These are phyloP conservation scores for Fusarium sp. DNA, from an alignment of 2,329 filamentous ascomycete species.

Conservation along the genomic window DNA sequence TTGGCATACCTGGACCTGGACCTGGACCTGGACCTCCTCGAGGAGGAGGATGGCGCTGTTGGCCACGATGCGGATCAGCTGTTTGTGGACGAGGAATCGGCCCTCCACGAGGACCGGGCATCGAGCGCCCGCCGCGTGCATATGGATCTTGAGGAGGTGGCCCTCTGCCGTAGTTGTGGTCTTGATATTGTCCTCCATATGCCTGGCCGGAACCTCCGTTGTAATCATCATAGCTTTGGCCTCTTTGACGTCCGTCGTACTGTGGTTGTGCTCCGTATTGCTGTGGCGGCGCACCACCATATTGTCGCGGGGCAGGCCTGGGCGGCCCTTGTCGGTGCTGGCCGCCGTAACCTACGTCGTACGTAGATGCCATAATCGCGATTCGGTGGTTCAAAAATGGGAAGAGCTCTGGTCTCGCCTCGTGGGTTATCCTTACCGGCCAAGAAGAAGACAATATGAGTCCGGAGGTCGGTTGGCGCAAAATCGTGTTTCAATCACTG, in stretches of 20 bases:
- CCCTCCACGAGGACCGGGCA: conserved; percentile 59
- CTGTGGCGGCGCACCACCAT: conserved; percentile 49
- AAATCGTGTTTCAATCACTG: conserved; percentile 38
- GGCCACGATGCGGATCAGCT: conserved; percentile 54
- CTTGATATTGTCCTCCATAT: conserved; percentile 58
- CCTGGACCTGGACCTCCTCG: conserved; percentile 52
- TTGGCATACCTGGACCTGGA: conserved; percentile 44
- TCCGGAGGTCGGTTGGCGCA: conserved; percentile 28
- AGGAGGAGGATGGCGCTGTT: conserved; percentile 52
- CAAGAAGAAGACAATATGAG: conserved; percentile 4
- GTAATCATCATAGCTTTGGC: conserved; percentile 61
- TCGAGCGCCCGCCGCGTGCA: conserved; percentile 57
- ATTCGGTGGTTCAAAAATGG: conserved; percentile 10
- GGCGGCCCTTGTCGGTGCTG: conserved; percentile 61
- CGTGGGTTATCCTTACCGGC: conserved; percentile 6
- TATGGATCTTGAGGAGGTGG: conserved; percentile 59
- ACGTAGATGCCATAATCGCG: conserved; percentile 59
- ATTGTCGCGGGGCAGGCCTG: conserved; percentile 56
- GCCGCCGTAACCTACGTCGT: conserved; percentile 59
- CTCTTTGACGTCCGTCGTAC: conserved; percentile 61
- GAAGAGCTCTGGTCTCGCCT: conserved; percentile 3
- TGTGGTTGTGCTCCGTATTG: conserved; percentile 55
- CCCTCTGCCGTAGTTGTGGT: conserved; percentile 60
- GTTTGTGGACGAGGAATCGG: conserved; percentile 58
- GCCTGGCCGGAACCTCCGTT: conserved; percentile 57